A percentile compares a stretch with the other conserved stretches of the same genome.
Evolutionary conservation across 2,329 filamentous ascomycete genomes (phyloP).

Genomic region (Blastomyces parvus): DNA sequence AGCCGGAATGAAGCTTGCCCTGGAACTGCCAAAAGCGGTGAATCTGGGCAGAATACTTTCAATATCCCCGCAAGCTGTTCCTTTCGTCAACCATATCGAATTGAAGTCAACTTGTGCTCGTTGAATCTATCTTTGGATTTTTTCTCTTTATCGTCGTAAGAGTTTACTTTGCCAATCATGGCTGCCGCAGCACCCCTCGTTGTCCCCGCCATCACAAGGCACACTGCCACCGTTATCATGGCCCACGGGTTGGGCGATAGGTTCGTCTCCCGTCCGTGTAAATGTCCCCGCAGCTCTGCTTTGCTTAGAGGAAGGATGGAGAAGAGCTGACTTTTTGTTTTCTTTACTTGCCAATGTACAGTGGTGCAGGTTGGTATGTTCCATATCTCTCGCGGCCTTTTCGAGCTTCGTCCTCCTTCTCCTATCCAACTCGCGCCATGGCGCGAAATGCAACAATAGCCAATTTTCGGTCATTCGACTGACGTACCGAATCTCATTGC

Average conservation of each 20-base stretch:
- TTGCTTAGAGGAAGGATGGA: no score
- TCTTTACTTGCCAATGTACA: conserved; percentile 21
- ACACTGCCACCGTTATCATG: conserved; percentile 93
- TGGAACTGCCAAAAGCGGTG: not conserved
- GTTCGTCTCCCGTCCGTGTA: conserved; percentile 35
- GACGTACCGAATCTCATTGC: not conserved
- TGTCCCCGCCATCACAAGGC: conserved; percentile 67
- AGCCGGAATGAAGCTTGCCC: not conserved
- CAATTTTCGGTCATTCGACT: not conserved
- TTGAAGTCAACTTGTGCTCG: not conserved
- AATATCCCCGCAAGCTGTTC: no score
- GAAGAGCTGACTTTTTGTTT: not conserved
- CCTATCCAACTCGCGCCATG: not conserved
- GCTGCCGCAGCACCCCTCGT: conserved; percentile 48
- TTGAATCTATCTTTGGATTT: not conserved
- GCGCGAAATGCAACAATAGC: not conserved
- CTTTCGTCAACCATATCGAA: no score
- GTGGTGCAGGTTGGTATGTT: conserved; percentile 40
- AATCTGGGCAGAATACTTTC: not conserved
- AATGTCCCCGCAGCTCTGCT: not conserved
- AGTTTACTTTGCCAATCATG: conserved; percentile 8
- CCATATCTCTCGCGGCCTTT: not conserved
- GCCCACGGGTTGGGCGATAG: conserved; percentile 87
- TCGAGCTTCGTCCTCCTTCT: not conserved
- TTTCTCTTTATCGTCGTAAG: not conserved